A percentile compares a stretch with the other conserved stretches of the same genome.
phyloP scores from a whole-genome alignment of 2,329 filamentous ascomycete genomes.

The Aspergillus eucalypticola region DNA sequence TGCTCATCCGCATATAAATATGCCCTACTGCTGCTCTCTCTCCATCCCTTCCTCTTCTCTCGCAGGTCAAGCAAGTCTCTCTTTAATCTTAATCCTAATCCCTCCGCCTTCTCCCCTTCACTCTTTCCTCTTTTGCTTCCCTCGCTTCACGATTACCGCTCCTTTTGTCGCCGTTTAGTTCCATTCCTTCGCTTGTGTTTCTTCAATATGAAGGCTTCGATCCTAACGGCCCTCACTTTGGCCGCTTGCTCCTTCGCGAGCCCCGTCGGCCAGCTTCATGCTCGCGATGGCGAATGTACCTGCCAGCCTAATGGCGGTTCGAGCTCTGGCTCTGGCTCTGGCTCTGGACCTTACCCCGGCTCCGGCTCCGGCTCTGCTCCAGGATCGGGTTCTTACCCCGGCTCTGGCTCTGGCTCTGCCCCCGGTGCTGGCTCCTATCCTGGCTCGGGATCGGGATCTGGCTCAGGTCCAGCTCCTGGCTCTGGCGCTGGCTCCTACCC shows the following conservation, averaged over 20 bases:
- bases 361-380: background rate
- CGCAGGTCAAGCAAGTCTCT: background rate
- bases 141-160: slow-evolving; percentile 12
- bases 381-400: background rate
- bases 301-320: slow-evolving; percentile 9
- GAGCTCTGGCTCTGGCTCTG: background rate
- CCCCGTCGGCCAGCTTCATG: slow-evolving; percentile 14
- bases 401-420: background rate
- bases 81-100: background rate
- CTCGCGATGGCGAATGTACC: slow-evolving; percentile 13
- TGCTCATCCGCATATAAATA: slow-evolving; percentile 9
- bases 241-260: slow-evolving; percentile 19
- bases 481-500: background rate
- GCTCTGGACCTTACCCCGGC: background rate
- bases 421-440: background rate
- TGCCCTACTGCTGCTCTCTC: background rate
- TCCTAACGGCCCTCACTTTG: slow-evolving; percentile 19
- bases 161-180: slow-evolving; percentile 6
- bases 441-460: background rate
- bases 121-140: background rate
- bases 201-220: slow-evolving; percentile 22
- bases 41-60: background rate
- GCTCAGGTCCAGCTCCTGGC: background rate
- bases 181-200: slow-evolving; percentile 9
- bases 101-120: slow-evolving; percentile 3